Conservation (phyloP, 2,329 filamentous ascomycete genomes). For the Talaromyces sp. region DNA sequence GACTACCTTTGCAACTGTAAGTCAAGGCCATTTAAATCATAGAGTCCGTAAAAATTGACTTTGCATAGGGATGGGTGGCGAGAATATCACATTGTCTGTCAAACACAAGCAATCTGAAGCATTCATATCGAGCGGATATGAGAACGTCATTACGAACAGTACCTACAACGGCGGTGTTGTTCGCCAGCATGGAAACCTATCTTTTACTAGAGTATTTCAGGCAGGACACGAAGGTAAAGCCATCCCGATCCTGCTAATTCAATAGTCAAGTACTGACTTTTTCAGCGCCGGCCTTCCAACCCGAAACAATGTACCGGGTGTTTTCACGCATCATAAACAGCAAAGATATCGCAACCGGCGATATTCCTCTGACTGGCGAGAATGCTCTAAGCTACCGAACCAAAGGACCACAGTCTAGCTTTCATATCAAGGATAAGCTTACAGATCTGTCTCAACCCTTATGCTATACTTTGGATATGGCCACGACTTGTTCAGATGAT, state of each 20-base stretch:
- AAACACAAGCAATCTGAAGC: constrained; percentile 37
- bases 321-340: constrained; percentile 46
- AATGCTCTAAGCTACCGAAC: constrained; percentile 33
- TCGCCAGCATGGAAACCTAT: constrained; percentile 45
- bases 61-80: constrained; percentile 46
- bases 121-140: constrained; percentile 49
- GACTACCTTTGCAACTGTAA: constrained; percentile 37
- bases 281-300: constrained; percentile 46
- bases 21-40: not conserved
- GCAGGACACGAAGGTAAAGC: constrained; percentile 33
- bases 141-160: constrained; percentile 33
- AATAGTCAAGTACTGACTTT: not conserved
- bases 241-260: not conserved
- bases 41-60: not conserved
- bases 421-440: constrained; percentile 41
- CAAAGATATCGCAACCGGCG: constrained; percentile 47
- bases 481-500: constrained; percentile 39
- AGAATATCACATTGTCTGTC: constrained; percentile 46
- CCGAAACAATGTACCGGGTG: constrained; percentile 49
- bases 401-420: constrained; percentile 33
- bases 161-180: constrained; percentile 43
- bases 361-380: constrained; percentile 27
- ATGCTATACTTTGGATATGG: constrained; percentile 41
- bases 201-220: constrained; percentile 44
- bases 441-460: constrained; percentile 33